A percentile compares a stretch with the other conserved stretches of the same genome.
phyloP scores from a whole-genome alignment of 495 filamentous ascomycete genomes.

The Penicillium malachiteum region DNA sequence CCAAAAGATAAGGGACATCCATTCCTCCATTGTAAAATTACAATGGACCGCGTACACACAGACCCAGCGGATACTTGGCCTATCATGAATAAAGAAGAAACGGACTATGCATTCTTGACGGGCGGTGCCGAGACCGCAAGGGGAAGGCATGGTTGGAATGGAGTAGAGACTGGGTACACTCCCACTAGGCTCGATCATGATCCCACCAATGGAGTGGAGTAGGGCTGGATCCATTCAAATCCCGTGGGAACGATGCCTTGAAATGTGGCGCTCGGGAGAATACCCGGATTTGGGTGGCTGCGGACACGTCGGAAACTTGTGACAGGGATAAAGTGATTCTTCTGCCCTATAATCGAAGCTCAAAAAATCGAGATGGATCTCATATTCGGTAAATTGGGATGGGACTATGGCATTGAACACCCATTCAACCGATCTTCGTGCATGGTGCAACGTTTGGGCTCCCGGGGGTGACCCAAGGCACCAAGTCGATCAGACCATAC shows the following conservation, averaged over 20 bases:
- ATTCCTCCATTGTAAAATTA: constrained; percentile 5
- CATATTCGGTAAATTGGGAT: not conserved
- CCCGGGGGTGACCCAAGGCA: constrained; percentile 17
- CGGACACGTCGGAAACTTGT: not conserved
- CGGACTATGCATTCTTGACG: constrained; percentile 4
- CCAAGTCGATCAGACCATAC: constrained; percentile 23
- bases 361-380: not conserved
- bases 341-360: no score
- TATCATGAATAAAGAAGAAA: constrained; percentile 6
- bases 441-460: constrained; percentile 2
- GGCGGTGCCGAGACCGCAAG: constrained; percentile 12
- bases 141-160: constrained; percentile 10
- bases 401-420: not conserved
- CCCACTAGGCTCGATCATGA: constrained; percentile 40
- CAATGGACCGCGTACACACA: not conserved
- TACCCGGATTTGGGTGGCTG: not conserved
- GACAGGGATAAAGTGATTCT: no score
- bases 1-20: not conserved
- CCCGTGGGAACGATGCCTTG: not conserved
- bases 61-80: constrained; percentile 2
- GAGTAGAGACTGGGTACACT: constrained; percentile 14
- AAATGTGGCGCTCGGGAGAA: constrained; percentile 1
- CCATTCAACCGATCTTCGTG: not conserved
- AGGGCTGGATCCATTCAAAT: not conserved
- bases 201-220: constrained; percentile 12